Base-by-base conservation (phyloP, 2,329 filamentous ascomycete species). In the Neofusicoccum parvum region DNA sequence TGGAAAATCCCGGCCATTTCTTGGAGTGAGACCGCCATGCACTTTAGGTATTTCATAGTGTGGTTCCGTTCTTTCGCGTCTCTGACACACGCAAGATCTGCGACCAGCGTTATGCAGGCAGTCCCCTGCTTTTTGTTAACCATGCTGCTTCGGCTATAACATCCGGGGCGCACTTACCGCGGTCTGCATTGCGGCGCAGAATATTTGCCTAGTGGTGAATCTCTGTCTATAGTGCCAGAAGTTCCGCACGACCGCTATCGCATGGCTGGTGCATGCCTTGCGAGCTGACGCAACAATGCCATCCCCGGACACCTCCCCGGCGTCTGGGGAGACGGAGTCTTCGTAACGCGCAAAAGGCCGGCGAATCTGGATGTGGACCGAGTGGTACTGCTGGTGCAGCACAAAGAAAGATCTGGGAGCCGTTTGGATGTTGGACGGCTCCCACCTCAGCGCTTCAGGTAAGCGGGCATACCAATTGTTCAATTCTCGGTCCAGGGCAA, bases 381-480 rank as follows among this genome's bases (percentile, higher is more conserved):
- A 80, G 62, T 86, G 84, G 65, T 86, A 86, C 69, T 86, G 84
- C 70, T 86, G 84, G 67, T 86, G 84, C 9, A 86, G 73, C 9
- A 86, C 70, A 70, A 86, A 86, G 76, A 79, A 88, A 1, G 73
- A 75, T 53, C 78, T 76, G 0, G 75, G 76, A 3, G 75, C 76
- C 2, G 70, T 73, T 3, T 72, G 71, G 46, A 78, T 76, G 46
- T 78, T 78, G n/a, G 65, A 68, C 3, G 72, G 72, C 20, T 72
- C 77, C 76, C 75, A 78, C 49, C 69, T 69, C 39, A 78, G 66
- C 56, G 81, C 76, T 9, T 83, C 82, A 0, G 84, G 84, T 3
- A 86, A 75, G 9, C 82, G 76, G 9, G 81, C 77, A 67, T 86
- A 85, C 84, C 84, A 86, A 66, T 80, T 83, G 68, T 83, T 83